Conservation (phyloP, 2,329 filamentous ascomycete genomes). For the Venturia oleaginea region DNA sequence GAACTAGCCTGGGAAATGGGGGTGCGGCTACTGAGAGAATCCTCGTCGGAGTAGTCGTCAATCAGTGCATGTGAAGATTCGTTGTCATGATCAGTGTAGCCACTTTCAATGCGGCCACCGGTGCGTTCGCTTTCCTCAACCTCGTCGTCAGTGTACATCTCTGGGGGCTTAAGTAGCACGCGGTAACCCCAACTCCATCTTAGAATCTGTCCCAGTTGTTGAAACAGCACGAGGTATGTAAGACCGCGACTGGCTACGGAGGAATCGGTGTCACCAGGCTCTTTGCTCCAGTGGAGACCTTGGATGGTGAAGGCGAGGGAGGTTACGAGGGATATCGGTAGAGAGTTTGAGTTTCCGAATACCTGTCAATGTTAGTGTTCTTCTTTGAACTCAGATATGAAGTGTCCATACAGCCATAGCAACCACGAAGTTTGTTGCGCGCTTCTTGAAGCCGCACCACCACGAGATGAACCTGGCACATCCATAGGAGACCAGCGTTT, state of each 20-base stretch:
- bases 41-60: conserved; percentile 31
- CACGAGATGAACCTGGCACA: conserved; percentile 64
- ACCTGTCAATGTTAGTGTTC: conserved; percentile 40
- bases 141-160: conserved; percentile 58
- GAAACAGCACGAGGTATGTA: conserved; percentile 91
- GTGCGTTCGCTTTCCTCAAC: conserved; percentile 35
- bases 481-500: conserved; percentile 77
- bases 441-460: conserved; percentile 71
- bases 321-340: conserved; percentile 91
- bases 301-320: conserved; percentile 87
- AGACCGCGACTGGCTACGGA: conserved; percentile 92
- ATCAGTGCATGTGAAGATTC: conserved; percentile 24
- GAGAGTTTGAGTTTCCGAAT: conserved; percentile 96
- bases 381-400: conserved; percentile 8
- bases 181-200: conserved; percentile 99
- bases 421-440: conserved; percentile 86
- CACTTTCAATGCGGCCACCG: conserved; percentile 28
- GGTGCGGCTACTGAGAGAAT: neutral
- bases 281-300: conserved; percentile 86
- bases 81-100: conserved; percentile 48
- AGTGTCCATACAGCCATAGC: conserved; percentile 68
- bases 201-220: conserved; percentile 90
- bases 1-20: conserved; percentile 18
- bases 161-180: conserved; percentile 78
- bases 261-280: conserved; percentile 88